Evolutionary conservation across 1,284 basidiomycete genomes (phyloP).

Genomic region (Cryptococcus wingfieldii): DNA sequence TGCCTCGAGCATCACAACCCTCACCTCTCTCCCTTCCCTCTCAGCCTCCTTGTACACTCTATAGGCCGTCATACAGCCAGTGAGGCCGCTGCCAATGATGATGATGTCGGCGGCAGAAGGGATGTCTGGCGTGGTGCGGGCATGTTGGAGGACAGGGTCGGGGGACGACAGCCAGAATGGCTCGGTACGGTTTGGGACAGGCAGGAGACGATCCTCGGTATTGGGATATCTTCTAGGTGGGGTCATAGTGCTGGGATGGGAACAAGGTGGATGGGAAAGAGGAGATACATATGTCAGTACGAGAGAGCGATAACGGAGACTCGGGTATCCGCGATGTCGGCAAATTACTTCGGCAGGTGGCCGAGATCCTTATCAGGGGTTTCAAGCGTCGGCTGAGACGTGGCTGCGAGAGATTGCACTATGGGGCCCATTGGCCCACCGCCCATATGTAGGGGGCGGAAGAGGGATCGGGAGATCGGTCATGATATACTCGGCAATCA

Average conservation of each 20-base stretch:
- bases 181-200: slow-evolving; percentile 21
- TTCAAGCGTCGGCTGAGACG: no score
- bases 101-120: slow-evolving; percentile 31
- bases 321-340: no score
- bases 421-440: no score
- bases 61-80: slow-evolving; percentile 34
- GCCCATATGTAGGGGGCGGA: no score
- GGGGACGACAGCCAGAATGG: slow-evolving; percentile 29
- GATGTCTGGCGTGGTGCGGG: slow-evolving; percentile 21
- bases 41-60: slow-evolving; percentile 19
- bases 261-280: not conserved
- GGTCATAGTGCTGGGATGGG: not conserved
- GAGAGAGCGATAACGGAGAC: no score
- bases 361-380: no score
- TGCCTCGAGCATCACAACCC: slow-evolving; percentile 41
- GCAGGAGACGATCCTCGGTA: slow-evolving; percentile 12
- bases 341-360: no score
- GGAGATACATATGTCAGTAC: no score
- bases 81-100: slow-evolving; percentile 36
- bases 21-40: slow-evolving; percentile 12
- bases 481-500: no score
- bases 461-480: no score
- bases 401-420: no score
- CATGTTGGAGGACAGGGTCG: slow-evolving; percentile 21
- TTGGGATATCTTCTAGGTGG: not conserved